Evolutionary conservation across 139 green algal genomes (phyloP).

Genomic region (Edaphochlamys debaryana): DNA sequence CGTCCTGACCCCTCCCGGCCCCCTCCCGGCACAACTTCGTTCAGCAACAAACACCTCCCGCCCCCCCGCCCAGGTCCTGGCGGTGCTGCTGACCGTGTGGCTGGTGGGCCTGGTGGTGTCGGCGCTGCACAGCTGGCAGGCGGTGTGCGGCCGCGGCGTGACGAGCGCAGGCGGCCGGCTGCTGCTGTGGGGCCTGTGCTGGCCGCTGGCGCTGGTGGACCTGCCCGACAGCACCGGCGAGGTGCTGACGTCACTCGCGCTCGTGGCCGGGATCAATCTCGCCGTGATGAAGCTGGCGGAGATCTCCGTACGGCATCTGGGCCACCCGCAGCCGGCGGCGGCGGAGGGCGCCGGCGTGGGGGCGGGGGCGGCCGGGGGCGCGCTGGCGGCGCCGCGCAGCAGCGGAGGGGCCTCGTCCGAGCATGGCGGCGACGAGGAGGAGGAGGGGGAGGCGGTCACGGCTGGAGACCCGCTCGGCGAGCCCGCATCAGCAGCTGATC

Average conservation of each 20-base stretch:
- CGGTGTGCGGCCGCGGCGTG: not conserved
- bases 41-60: too few species aligned
- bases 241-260: conserved; percentile 47
- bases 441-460: not conserved
- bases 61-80: conserved; percentile 31
- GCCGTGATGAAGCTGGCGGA: conserved; percentile 20
- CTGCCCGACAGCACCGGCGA: conserved; percentile 47
- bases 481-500: too few species aligned
- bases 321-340: not conserved
- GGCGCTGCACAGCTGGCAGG: conserved; percentile 18
- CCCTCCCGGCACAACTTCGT: too few species aligned
- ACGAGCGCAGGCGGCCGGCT: not conserved
- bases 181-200: conserved; percentile 28
- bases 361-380: too few species aligned
- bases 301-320: not conserved
- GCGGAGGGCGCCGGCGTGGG: not conserved
- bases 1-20: too few species aligned
- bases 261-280: conserved; percentile 51
- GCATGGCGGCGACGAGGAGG: too few species aligned
- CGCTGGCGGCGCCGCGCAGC: not conserved
- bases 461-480: not conserved
- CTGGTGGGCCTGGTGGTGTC: conserved; percentile 23
- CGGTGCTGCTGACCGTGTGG: conserved; percentile 24
- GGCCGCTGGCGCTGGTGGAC: conserved; percentile 49
- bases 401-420: too few species aligned